Base-by-base conservation (phyloP, 345 rosid genomes). In the Eucalyptus curtisii region DNA sequence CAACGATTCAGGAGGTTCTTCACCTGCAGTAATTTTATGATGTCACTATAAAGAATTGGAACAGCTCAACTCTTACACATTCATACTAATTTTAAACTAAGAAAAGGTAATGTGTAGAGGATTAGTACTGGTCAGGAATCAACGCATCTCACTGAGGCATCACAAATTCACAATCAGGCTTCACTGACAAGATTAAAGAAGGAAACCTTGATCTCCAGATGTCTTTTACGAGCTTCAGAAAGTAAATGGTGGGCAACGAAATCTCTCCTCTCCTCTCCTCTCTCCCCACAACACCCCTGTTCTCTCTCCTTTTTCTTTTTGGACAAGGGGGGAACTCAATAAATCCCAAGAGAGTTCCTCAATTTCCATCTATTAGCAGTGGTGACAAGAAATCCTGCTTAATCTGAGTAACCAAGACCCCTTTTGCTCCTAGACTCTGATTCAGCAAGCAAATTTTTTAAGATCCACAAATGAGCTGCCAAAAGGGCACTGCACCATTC, bases 1-100 rank as follows among this genome's bases (percentile, higher is more conserved):
- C 90, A 96, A 93, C 8, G 99, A 98, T 85, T 98, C 99, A 7
- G 99, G 95, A 49, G 98, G 96, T 85, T 97, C 99, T 87, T 97
- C 99, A 84, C 98, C 99, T 98, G 91, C 84, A 91, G 82, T 49
- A 57, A 33, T 49, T 84, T n/a, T 30, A 44, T 37, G 85, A 8
- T 13, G 14, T n/a, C 30, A 25, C 45, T 10, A 19, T 20, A 37
- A 37, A 37, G 4, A 76, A 76, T 42, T 37, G 44, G 27, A 20
- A 20, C 47, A 20, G 45, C 47, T 37, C 82, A 19, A 37, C 27
- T 76, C 82, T 37, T 40, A 37, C 10, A 47, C 12, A 76, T 20
- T 37, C 40, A 76, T 10, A 37, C 3, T 76, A 76, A 76, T 71
- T 11, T 76, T 37, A 20, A 37, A 44, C 27, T 76, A 76, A 37